Base-by-base conservation (phyloP, 2,329 filamentous ascomycete genomes). In the Cercospora sp. region DNA sequence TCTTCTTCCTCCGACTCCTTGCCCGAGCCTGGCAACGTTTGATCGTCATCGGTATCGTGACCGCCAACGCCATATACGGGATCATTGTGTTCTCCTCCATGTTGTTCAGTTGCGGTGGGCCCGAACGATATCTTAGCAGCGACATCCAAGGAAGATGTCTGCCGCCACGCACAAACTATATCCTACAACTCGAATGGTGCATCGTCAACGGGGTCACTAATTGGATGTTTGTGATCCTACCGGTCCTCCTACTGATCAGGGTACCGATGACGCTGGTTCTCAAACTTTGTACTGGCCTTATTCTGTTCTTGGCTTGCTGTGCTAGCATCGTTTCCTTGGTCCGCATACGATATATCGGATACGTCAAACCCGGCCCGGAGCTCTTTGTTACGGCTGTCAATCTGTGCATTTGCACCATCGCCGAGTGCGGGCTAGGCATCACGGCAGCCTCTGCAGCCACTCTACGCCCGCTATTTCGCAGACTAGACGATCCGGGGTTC, bases 1-100 rank as follows among this genome's bases (percentile, higher is more conserved):
- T 83, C 40, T 83, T 83, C 74, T 82, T 83, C 72, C 75, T 80
- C 9, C 80, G 82, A 2, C 80, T 83, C 58, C 76, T 82, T n/a
- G 75, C 72, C 16, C 74, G 77, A 40, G 65, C 60, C 18, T 82
- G 80, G 79, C 82, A 84, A 40, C 72, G 73, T 28, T 66, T 69
- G 34, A 70, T 72, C 7, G 70, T 79, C 32, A 74, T 74, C 37
- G 58, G 61, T 21, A 68, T 76, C 43, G 73, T 79, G 34, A 63
- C 66, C 10, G 61, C 79, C 26, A 73, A 73, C 18, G 72, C 77
- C n/a, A 73, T 80, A n/a, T 80, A 78, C 45, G 74, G 77, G 10
- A 76, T 79, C 13, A 77, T 78, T 55, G 73, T 72, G 55, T 73
- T 78, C 65, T 75, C 77, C 62, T 65, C 76, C 18, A 72, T 72